phyloP scores from a whole-genome alignment of 2,329 filamentous ascomycete species.

The Diaporthe velutina region DNA sequence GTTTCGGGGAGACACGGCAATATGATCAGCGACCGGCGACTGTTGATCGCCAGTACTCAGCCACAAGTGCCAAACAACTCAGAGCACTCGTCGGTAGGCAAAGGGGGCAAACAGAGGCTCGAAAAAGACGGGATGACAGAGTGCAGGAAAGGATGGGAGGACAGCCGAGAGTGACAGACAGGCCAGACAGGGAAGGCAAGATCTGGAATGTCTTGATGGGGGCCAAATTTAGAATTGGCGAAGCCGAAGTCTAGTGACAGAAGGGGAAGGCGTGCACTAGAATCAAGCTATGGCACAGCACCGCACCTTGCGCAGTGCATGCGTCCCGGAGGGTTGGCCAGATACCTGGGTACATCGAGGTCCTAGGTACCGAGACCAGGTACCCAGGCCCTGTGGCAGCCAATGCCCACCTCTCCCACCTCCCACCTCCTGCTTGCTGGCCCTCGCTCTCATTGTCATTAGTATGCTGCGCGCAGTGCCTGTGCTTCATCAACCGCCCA shows the following conservation, averaged over 20 bases:
- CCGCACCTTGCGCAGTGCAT: slow-evolving; percentile 17
- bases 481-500: slow-evolving; percentile 30
- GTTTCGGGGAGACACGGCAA: not conserved
- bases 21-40: slow-evolving; percentile 13
- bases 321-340: not conserved
- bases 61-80: slow-evolving; percentile 4
- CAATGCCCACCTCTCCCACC: not conserved
- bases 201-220: slow-evolving; percentile 10
- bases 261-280: slow-evolving; percentile 26
- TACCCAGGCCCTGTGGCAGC: slow-evolving; percentile 4
- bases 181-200: slow-evolving; percentile 5
- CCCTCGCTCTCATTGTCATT: not conserved
- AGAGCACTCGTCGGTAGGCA: slow-evolving; percentile 8
- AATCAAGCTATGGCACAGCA: slow-evolving; percentile 17
- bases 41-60: slow-evolving; percentile 13
- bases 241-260: slow-evolving; percentile 24
- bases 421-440: not conserved
- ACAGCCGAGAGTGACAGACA: slow-evolving; percentile 5
- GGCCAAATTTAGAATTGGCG: slow-evolving; percentile 33
- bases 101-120: slow-evolving; percentile 14
- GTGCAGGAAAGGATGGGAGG: slow-evolving; percentile 18
- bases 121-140: slow-evolving; percentile 5
- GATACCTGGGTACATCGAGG: slow-evolving; percentile 2
- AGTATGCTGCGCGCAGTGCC: not conserved
- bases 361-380: not conserved